These are phyloP conservation scores for Parathielavia appendiculata DNA, from an alignment of 495 filamentous ascomycete genomes.

Conservation along the genomic window DNA sequence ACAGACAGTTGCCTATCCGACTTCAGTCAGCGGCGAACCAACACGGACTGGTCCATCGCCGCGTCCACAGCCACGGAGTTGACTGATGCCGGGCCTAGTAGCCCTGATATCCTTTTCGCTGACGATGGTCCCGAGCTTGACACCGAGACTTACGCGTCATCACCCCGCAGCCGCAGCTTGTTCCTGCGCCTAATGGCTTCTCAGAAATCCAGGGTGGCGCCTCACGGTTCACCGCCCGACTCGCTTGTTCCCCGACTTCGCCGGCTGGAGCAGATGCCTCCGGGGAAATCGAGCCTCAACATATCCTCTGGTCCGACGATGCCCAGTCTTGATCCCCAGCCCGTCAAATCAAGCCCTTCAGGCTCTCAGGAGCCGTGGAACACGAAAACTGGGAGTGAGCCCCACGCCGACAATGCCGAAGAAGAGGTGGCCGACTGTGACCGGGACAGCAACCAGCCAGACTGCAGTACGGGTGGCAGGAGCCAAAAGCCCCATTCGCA, in stretches of 20 bases:
- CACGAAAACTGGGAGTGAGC: neutral
- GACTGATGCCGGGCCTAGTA: conserved; percentile 19
- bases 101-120: conserved; percentile 12
- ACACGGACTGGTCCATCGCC: conserved; percentile 18
- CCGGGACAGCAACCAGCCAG: neutral
- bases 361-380: neutral
- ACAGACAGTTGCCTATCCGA: conserved; percentile 14
- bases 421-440: neutral
- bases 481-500: neutral
- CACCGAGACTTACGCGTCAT: conserved; percentile 15
- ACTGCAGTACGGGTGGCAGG: neutral
- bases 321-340: neutral
- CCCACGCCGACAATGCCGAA: neutral
- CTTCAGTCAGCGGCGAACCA: conserved; percentile 12
- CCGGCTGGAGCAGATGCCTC: conserved; percentile 9
- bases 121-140: conserved; percentile 14
- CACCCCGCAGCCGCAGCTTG: conserved; percentile 16
- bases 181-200: neutral
- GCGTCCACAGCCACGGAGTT: conserved; percentile 20
- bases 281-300: conserved; percentile 8
- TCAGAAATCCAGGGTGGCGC: neutral
- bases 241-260: conserved; percentile 5
- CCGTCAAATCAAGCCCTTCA: neutral
- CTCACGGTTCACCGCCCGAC: conserved; percentile 7
- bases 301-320: neutral